phyloP scores from a whole-genome alignment of 805 yeast genomes.

The Yamadazyma akitaensis region DNA sequence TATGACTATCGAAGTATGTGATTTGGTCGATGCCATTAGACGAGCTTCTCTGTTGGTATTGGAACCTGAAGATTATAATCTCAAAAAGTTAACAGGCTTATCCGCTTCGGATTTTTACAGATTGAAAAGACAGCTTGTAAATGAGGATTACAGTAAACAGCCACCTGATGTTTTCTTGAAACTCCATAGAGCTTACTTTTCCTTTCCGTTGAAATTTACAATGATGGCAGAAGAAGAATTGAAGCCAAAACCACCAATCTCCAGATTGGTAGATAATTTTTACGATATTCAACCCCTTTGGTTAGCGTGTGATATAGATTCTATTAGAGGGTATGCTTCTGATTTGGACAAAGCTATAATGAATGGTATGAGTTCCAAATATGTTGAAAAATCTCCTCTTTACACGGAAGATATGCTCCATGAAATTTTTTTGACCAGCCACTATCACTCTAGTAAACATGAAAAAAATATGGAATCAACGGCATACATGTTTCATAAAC shows the following conservation, averaged over 20 bases:
- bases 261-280: not conserved
- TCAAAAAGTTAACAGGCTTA: not conserved
- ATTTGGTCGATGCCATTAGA: not conserved
- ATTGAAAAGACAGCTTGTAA: not conserved
- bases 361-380: not conserved
- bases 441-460: not conserved
- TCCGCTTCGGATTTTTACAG: not conserved
- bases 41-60: not conserved
- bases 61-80: not conserved
- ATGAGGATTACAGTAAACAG: not conserved
- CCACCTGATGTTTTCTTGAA: not conserved
- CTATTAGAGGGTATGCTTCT: not conserved
- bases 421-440: not conserved
- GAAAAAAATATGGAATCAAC: not conserved
- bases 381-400: not conserved
- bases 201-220: not conserved
- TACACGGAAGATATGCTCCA: not conserved
- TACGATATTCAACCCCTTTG: not conserved
- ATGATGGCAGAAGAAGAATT: not conserved
- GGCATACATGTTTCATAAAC: not conserved
- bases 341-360: not conserved
- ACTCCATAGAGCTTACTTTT: not conserved
- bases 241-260: not conserved
- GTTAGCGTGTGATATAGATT: not conserved
- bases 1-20: not conserved